Evolutionary conservation across 768 basidiomycete species (phyloP), one percentile per base, ranked within the genome.

Genomic region (Plicaturopsis crispa): DNA sequence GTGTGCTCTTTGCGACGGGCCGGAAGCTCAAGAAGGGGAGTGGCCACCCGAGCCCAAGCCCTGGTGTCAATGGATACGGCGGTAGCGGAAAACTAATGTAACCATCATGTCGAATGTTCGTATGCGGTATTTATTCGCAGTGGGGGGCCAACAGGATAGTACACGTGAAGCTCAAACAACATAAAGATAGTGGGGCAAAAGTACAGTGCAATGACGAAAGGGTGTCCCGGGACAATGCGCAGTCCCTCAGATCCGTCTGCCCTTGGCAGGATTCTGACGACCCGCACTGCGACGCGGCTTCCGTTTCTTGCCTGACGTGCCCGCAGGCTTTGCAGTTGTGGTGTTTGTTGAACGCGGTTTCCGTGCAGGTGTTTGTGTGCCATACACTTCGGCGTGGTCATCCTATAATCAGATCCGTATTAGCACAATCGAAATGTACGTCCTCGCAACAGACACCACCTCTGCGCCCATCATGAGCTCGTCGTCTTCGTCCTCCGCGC

Each of bases 1-100:
- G 85, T 43, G 65, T 87, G 36, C 72, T 96, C 41, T 97, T 94
- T 56, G 84, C 83, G 12, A 84, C 91, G 22, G 72, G 76, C 36
- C 77, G 79, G 44, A 73, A 70, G 33, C 55, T 97, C 45, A 88
- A 86, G 61, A 84, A 81, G 62, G 55, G 54, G 42, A 4, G 44
- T 45, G 24, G 34, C 21, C 33, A 33, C 21, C 30, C 22, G 12
- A n/a, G n/a, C n/a, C n/a, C n/a, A n/a, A n/a, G n/a, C n/a, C n/a
- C n/a, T 17, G 47, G 46, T 4, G 24, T 22, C 19, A 59, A 61
- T 8, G 59, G 60, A n/a, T 32, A 32, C 17, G 30, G 32, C 13
- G 17, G 33, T 18, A 44, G 43, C 34, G 42, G 57, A 21, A 61
- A 61, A 31, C 38, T 63, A 46, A 50, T 61, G 44, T 61, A 56